Base-by-base conservation (phyloP, 1,284 basidiomycete species). In the Trichosporon ovoides region DNA sequence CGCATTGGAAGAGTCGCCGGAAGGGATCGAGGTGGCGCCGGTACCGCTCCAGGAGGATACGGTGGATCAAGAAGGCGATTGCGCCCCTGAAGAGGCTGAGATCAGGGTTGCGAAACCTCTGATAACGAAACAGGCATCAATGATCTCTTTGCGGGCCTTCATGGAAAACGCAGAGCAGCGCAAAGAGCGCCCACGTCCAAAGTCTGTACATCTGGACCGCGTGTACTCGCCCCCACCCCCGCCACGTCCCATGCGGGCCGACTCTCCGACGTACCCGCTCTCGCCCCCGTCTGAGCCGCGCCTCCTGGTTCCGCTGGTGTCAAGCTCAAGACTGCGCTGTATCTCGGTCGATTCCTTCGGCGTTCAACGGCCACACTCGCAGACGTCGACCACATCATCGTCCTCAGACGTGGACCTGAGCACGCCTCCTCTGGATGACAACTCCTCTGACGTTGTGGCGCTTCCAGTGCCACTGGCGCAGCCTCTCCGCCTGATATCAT, bases 211-310 rank as follows among this genome's bases (percentile, higher is more conserved):
- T 22, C 28, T 48, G 43, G 43, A 48, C 43, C 43, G 43, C 43
- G 43, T 61, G 19, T 61, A 57, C 48, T 61, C 59, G 24, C 55
- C 59, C 2, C 58, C 58, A 2, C 58, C 58, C 11, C 58, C 58
- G n/a, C 58, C 58, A 11, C 58, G 51, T 2, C 55, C 55, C 18
- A 24, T 48, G 3, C 51, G 55, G 10, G 34, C 36, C 10, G 43
- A 22, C 14, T 48, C 36, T 7, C 40, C 50, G 50, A 38, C 16
- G 19, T 40, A 33, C 16, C n/a, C 9, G 14, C 31, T 5, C 7
- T 40, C 33, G 51, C 55, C 20, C 33, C 49, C 31, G 2, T 51
- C 49, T 31, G 33, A 51, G 34, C 20, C 34, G 3, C 22, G 24
- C 7, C 43, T 48, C 50, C 20, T 14, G 36, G 28, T 13, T 33